Percentiles rank a stretch among this genome's conserved stretches.
These are phyloP conservation scores for Thelonectria olida DNA, from an alignment of 2,329 filamentous ascomycete genomes.

Conservation along the genomic window DNA sequence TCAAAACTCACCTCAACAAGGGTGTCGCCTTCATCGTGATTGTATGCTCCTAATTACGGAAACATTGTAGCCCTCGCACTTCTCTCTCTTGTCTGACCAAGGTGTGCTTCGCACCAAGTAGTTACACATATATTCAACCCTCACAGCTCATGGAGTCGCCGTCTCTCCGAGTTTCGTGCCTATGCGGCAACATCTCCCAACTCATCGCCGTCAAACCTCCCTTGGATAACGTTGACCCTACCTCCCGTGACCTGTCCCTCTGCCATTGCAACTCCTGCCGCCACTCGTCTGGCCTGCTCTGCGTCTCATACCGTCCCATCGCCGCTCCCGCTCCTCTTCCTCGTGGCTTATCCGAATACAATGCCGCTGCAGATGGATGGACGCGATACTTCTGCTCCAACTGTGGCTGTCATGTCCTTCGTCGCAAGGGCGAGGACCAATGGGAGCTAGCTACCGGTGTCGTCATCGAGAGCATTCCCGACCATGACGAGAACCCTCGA, in stretches of 20 bases:
- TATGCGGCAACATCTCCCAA: slow-evolving; percentile 18
- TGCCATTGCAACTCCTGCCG: slow-evolving; percentile 47
- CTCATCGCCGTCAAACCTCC: not conserved
- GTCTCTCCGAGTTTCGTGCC: slow-evolving; percentile 19
- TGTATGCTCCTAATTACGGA: not conserved
- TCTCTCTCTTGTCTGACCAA: too few species aligned
- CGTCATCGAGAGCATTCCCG: slow-evolving; percentile 31
- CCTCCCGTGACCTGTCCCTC: slow-evolving; percentile 29
- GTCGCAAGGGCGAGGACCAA: slow-evolving; percentile 6
- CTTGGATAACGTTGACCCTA: too few species aligned
- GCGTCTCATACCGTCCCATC: slow-evolving; percentile 49
- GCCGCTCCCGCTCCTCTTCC: slow-evolving; percentile 9
- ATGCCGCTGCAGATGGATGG: not conserved
- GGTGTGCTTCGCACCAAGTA: too few species aligned
- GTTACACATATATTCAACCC: not conserved
- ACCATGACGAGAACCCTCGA: not conserved
- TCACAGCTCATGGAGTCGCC: not conserved
- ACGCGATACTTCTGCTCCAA: slow-evolving; percentile 50
- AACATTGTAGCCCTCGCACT: too few species aligned
- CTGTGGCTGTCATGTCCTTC: slow-evolving; percentile 55
- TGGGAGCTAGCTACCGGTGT: slow-evolving; percentile 52
- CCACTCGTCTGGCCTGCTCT: slow-evolving; percentile 48
- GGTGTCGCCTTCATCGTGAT: not conserved
- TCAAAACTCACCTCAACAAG: slow-evolving; percentile 2
- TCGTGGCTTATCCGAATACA: slow-evolving; percentile 22